Evolutionary conservation across 805 yeast species (phyloP), one percentile per base, ranked within the genome.

Genomic region (Pichia ethanolica): DNA sequence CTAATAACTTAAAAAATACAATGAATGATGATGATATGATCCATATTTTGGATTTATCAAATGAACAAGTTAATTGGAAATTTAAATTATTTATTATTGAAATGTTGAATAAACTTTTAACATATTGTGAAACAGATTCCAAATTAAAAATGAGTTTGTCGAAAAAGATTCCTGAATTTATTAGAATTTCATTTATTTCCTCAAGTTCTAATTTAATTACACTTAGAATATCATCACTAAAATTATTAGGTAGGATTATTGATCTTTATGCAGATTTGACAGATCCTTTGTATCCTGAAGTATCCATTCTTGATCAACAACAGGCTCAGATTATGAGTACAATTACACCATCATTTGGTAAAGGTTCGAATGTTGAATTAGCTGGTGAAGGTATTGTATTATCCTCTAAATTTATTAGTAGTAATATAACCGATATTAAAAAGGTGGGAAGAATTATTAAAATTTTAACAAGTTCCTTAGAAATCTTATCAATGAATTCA

Each of bases 281-380:
- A 10, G 96, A 86, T 61, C 89, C 91, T 0, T 75, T 86, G 32
- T 83, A 82, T 57, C 83, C 87, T 0, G 81, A 82, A 4, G 76
- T 77, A 13, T 77, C 91, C 0, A 72, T 89, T 9, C 68, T 91
- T 40, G 96, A 87, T 56, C 97, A 90, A 65, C 96, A 86, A 59
- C 97, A 93, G 59, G 98, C 98, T 0, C 97, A 89, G 58, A 87
- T 93, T 9, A 83, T 87, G 9, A 83, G 96, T 50, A 95, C 98
- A 0, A 72, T 91, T 49, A 77, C 89, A 44, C 96, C 97, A 0
- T 88, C 95, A 10, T 91, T 93, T 67, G 76, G 75, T 35, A 70
- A 75, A 4, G 90, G 82, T 20, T 82, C 89, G 49, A 82, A 84
- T 11, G 79, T 95, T 1, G 76, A 77, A 36, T 75, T 89, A 1